Base-by-base conservation (phyloP, 495 filamentous ascomycete species). In the Daldinia grandis region DNA sequence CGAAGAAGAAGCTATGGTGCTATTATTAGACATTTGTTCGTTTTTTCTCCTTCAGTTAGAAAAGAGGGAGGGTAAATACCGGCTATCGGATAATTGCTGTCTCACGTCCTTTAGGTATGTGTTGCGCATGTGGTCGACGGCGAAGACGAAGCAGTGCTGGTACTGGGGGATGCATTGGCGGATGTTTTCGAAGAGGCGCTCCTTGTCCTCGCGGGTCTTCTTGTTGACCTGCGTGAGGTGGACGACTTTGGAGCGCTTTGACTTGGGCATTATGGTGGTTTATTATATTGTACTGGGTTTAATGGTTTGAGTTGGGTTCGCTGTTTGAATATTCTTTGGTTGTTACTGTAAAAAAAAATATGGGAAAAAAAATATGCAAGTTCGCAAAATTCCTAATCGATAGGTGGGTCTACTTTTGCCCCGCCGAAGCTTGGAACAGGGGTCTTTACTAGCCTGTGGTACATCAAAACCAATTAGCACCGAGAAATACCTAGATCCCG, bases 91-190 rank as follows among this genome's bases (percentile, higher is more conserved):
- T 62, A 98, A 88, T 70, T 97, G 89, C 44, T 88, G 85, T 64
- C 95, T 87, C 68, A 98, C 92, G 76, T 93, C 89, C 83, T 98
- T 98, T 78, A 99, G 82, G 80, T 97, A 93, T 44, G 92, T 97
- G 80, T 99, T 99, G 72, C 95, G 93, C 95, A 99, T 99, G 85
- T 99, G 98, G 76, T 97, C 91, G 63, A 98, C 90, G 66, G 86
- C 86, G 80, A 98, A 97, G 79, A 98, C 92, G 82, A 95, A 95
- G 81, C 93, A 90, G 81, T 93, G 88, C 75, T 93, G 88, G 86
- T 95, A 96, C 74, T 90, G 81, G 73, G 93, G 91, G 65, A 97
- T 84, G 77, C 87, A 90, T 83, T 94, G 92, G 74, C 91, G 92
- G 64, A 99, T 90, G 75, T 93, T 93, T 78, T 88, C 85, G 82